Base-by-base conservation (phyloP, 2,329 filamentous ascomycete species). In the Colletotrichum sp. region DNA sequence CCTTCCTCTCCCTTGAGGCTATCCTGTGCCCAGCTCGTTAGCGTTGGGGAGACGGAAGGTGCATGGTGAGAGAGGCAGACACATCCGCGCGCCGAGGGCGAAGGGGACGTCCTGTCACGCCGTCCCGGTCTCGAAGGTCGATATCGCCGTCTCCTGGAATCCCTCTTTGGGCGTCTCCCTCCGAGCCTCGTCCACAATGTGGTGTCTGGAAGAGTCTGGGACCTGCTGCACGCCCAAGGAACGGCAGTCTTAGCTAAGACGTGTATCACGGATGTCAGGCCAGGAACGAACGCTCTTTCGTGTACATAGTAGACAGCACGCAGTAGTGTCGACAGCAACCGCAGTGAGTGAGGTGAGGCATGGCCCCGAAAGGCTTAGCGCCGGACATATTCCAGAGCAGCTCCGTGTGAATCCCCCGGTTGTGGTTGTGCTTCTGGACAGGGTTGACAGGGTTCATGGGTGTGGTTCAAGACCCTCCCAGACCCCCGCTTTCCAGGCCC, bases 351-450 rank as follows among this genome's bases (percentile, higher is more conserved):
- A 67, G 63, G 44, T 44, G 68, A 59, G 73, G 73, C 44, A 66
- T 7, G 9, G 3, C 60, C 69, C 63, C 36, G 49, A 67, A 59
- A 15, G 62, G 55, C 36, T 67, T 72, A 66, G 72, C 55, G 59
- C 57, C 73, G 39, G 73, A 64, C 57, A 59, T 72, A 76, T 76
- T 39, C 69, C 39, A 72, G 69, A 76, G 69, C 65, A 68, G 73
- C 73, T 73, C 73, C 63, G 73, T 73, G 70, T 70, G 70, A 76
- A 68, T 69, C 69, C 69, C 70, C 44, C 32, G 69, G 63, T 18
- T 28, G 49, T 28, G 7, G 60, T 26, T 24, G 68, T 52, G 67
- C 60, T 24, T 68, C 28, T 72, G 9, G 26, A 18, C 68, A 66
- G 67, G 68, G 28, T 30, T 16, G 68, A 39, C 62, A 57, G 72